Conservation (phyloP, 192 early-diverging fungal genomes). For the Phycomyces blakesleeanus region DNA sequence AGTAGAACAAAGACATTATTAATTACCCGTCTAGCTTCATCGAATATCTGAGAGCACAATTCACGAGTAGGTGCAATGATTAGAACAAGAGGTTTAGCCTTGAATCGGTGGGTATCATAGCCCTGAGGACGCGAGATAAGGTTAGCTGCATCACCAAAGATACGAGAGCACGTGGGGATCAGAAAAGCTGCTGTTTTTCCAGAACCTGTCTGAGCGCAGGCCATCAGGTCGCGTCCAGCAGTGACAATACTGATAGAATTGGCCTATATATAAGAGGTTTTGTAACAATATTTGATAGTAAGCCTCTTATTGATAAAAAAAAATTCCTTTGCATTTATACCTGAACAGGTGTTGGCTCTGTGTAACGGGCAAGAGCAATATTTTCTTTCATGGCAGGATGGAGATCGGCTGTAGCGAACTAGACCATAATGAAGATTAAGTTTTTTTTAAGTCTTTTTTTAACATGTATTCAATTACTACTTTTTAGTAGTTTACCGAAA, state of each 20-base stretch:
- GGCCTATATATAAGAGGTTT: slow-evolving; percentile 1
- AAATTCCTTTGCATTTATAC: too few relatives aligned
- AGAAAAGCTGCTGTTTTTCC: slow-evolving; percentile 81
- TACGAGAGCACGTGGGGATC: slow-evolving; percentile 64
- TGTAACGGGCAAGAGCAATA: slow-evolving; percentile 59
- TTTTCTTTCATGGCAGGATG: slow-evolving; percentile 65
- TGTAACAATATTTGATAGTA: too few relatives aligned
- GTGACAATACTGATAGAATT: slow-evolving; percentile 57
- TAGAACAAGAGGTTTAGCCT: slow-evolving; percentile 38
- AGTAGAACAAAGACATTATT: neutral
- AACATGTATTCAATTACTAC: too few relatives aligned
- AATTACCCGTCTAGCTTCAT: slow-evolving; percentile 67
- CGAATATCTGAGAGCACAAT: slow-evolving; percentile 78
- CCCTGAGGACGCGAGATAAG: slow-evolving; percentile 1
- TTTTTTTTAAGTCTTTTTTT: too few relatives aligned
- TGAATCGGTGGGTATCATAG: neutral
- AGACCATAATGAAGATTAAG: too few relatives aligned
- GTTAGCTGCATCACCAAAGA: slow-evolving; percentile 47
- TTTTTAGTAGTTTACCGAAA: slow-evolving; percentile 33
- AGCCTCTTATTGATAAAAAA: too few relatives aligned
- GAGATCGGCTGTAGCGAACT: slow-evolving; percentile 65
- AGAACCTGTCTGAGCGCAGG: slow-evolving; percentile 76
- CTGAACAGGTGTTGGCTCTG: slow-evolving; percentile 74
- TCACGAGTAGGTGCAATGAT: slow-evolving; percentile 91
- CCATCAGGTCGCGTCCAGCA: slow-evolving; percentile 72